Percentiles rank a stretch among this genome's conserved stretches.
Evolutionary conservation across 1,284 basidiomycete genomes (phyloP).

Genomic region (Phellinidium pouzarii): DNA sequence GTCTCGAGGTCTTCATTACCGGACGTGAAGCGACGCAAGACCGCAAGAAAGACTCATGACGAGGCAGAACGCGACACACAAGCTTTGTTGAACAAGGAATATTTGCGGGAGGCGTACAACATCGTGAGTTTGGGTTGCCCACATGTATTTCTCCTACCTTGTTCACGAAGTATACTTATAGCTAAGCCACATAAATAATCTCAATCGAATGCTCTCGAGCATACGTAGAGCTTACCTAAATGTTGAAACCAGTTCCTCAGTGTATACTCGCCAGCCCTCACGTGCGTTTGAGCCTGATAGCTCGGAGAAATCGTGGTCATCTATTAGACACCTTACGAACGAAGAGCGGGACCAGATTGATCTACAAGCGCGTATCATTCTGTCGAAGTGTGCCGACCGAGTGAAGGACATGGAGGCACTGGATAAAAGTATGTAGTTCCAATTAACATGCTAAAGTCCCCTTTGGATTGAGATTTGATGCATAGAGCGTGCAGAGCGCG

Average conservation of each 20-base stretch:
- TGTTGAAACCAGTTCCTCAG: slow-evolving; percentile 50
- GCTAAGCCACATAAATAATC: slow-evolving; percentile 66
- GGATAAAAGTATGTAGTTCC: slow-evolving; percentile 64
- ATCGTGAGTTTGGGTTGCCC: slow-evolving; percentile 43
- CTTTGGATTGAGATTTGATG: slow-evolving; percentile 17
- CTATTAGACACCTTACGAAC: slow-evolving; percentile 69
- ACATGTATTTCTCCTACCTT: not conserved
- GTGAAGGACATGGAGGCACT: slow-evolving; percentile 80
- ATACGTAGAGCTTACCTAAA: slow-evolving; percentile 78
- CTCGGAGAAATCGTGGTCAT: slow-evolving; percentile 52
- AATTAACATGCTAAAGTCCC: slow-evolving; percentile 10
- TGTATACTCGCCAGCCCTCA: slow-evolving; percentile 41
- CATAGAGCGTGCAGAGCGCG: slow-evolving; percentile 59
- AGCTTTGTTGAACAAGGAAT: slow-evolving; percentile 51
- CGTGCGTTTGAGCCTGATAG: slow-evolving; percentile 51
- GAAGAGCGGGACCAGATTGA: slow-evolving; percentile 89
- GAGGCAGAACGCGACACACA: slow-evolving; percentile 31
- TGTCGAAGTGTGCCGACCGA: slow-evolving; percentile 76
- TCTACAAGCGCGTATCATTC: slow-evolving; percentile 76
- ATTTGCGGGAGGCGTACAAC: slow-evolving; percentile 64
- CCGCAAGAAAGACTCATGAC: slow-evolving; percentile 30
- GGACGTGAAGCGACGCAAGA: slow-evolving; percentile 47
- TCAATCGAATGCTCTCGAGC: slow-evolving; percentile 60
- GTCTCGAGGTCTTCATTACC: slow-evolving; percentile 41
- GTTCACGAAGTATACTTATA: slow-evolving; percentile 26